Conservation (phyloP, 1,284 basidiomycete genomes). For the Cutaneotrichosporon sp. region DNA sequence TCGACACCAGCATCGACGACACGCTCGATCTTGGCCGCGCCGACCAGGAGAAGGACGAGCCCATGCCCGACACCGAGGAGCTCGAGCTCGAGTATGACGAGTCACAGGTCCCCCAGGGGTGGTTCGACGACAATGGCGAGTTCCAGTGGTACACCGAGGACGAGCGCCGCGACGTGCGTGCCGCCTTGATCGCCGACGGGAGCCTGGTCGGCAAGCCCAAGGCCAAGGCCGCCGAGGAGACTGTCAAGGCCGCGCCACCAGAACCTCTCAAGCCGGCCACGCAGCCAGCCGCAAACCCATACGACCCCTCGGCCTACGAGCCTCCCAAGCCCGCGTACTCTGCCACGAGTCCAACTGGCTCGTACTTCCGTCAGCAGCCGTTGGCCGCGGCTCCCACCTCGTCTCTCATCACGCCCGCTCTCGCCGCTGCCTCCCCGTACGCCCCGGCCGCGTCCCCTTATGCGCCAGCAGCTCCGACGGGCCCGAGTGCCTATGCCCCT, state of each 20-base stretch:
- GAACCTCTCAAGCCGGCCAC: not conserved
- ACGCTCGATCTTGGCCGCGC: slow-evolving; percentile 25
- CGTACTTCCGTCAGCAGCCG: slow-evolving; percentile 8
- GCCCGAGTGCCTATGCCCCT: slow-evolving; percentile 5
- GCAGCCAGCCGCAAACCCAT: not conserved
- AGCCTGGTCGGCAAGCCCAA: slow-evolving; percentile 5
- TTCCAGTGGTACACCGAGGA: slow-evolving; percentile 51
- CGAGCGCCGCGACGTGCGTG: slow-evolving; percentile 42
- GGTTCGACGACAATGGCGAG: slow-evolving; percentile 46
- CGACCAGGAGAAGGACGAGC: slow-evolving; percentile 9
- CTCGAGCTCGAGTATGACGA: slow-evolving; percentile 26
- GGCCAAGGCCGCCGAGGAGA: not conserved
- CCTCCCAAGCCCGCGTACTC: slow-evolving; percentile 6
- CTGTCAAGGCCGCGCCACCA: not conserved
- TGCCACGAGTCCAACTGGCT: not conserved
- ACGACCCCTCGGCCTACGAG: slow-evolving; percentile 12
- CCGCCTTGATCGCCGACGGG: slow-evolving; percentile 33
- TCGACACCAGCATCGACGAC: slow-evolving; percentile 41
- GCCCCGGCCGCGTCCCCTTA: slow-evolving; percentile 10
- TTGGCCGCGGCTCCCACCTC: not conserved
- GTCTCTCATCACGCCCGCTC: not conserved
- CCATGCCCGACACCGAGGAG: slow-evolving; percentile 11
- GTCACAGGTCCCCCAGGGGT: slow-evolving; percentile 46
- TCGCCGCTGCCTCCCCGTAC: not conserved
- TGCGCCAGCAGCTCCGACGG: slow-evolving; percentile 18